A percentile compares a stretch with the other conserved stretches of the same genome.
Conservation (phyloP, 495 filamentous ascomycete genomes). For the Venustampulla echinocandica region DNA sequence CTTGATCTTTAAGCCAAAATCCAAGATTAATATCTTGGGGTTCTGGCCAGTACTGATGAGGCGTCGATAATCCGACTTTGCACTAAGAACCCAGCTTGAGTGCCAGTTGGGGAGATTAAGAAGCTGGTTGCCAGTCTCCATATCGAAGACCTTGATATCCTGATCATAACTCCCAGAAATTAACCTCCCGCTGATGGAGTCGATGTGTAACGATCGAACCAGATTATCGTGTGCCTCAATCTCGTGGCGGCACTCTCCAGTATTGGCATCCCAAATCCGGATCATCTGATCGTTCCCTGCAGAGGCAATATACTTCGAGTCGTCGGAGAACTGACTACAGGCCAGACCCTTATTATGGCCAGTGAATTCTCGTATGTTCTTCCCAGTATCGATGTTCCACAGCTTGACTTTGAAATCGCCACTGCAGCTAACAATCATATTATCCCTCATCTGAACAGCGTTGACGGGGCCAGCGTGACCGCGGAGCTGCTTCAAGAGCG, state of each 20-base stretch:
- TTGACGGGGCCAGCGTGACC: slow-evolving; percentile 92
- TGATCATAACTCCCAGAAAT: slow-evolving; percentile 91
- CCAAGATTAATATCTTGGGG: slow-evolving; percentile 81
- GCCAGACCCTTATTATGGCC: slow-evolving; percentile 86
- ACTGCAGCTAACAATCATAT: slow-evolving; percentile 82
- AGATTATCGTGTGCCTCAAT: slow-evolving; percentile 72
- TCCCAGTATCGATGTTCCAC: slow-evolving; percentile 83
- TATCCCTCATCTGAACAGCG: slow-evolving; percentile 85
- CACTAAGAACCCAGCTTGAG: slow-evolving; percentile 88
- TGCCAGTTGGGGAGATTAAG: slow-evolving; percentile 84
- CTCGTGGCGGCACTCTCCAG: slow-evolving; percentile 69
- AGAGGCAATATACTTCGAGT: slow-evolving; percentile 78
- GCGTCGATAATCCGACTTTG: slow-evolving; percentile 87
- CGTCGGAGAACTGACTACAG: slow-evolving; percentile 90
- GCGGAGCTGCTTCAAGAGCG: slow-evolving; percentile 60
- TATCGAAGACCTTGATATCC: slow-evolving; percentile 84
- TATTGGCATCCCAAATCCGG: slow-evolving; percentile 88
- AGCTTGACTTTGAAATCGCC: slow-evolving; percentile 89
- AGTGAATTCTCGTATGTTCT: slow-evolving; percentile 76
- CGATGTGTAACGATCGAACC: slow-evolving; percentile 82
- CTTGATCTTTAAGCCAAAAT: slow-evolving; percentile 58
- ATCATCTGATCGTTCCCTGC: slow-evolving; percentile 92
- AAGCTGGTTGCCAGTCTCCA: slow-evolving; percentile 60
- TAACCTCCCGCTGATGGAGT: slow-evolving; percentile 70
- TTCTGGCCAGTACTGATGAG: slow-evolving; percentile 93